Evolutionary conservation across 768 basidiomycete species (phyloP).

Genomic region (Leccinum rimulosum): DNA sequence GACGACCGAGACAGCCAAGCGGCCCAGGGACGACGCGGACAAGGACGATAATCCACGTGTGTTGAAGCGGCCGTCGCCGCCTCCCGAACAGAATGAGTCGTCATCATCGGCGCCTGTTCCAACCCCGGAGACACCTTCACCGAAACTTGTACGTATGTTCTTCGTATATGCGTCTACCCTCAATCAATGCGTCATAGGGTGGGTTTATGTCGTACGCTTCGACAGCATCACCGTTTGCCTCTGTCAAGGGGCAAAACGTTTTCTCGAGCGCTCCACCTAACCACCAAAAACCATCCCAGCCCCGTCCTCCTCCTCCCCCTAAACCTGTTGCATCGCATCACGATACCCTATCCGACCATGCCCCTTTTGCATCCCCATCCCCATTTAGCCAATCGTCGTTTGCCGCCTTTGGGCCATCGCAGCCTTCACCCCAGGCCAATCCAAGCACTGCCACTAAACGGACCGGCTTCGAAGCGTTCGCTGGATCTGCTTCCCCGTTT

Average conservation of each 20-base stretch:
- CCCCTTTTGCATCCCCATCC: constrained; percentile 22
- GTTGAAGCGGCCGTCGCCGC: constrained; percentile 61
- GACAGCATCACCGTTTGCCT: constrained; percentile 67
- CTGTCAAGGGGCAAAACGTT: constrained; percentile 65
- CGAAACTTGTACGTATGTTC: constrained; percentile 45
- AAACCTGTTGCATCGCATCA: constrained; percentile 18
- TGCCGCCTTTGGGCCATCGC: constrained; percentile 16
- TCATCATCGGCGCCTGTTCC: constrained; percentile 5
- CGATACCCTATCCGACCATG: constrained; percentile 22
- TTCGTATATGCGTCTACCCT: not conserved
- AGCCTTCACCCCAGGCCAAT: constrained; percentile 16
- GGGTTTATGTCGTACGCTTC: constrained; percentile 84
- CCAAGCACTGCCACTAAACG: constrained; percentile 45
- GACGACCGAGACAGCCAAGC: constrained; percentile 46
- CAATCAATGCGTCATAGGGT: constrained; percentile 37
- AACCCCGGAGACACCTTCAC: constrained; percentile 28
- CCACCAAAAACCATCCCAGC: constrained; percentile 25
- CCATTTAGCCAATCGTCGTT: constrained; percentile 24
- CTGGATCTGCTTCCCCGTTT: constrained; percentile 51
- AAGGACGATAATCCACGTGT: constrained; percentile 62
- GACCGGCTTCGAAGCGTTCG: constrained; percentile 58
- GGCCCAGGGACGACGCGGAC: constrained; percentile 61
- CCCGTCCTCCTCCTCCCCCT: constrained; percentile 25
- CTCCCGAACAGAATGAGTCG: constrained; percentile 49
- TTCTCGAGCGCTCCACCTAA: constrained; percentile 30